Percentiles rank a stretch among this genome's conserved stretches.
Evolutionary conservation across 495 filamentous ascomycete species (phyloP).

Genomic region (Penicillium canescens): DNA sequence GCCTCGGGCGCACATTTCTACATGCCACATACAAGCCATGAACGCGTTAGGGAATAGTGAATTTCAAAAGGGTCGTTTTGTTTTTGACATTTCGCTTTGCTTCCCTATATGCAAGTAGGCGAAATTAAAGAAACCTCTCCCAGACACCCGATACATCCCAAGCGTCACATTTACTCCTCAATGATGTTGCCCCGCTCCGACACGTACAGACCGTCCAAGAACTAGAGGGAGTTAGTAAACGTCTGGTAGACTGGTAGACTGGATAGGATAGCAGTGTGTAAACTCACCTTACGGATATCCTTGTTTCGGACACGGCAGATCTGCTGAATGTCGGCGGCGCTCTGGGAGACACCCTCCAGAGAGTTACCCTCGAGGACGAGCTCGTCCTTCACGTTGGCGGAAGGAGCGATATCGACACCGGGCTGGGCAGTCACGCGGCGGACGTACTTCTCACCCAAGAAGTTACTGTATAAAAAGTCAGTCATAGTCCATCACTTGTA

Average conservation of each 20-base stretch:
- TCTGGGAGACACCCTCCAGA: slow-evolving; percentile 94
- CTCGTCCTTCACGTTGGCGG: slow-evolving; percentile 95
- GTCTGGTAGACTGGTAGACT: slow-evolving; percentile 19
- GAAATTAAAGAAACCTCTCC: slow-evolving; percentile 46
- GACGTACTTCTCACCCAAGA: slow-evolving; percentile 99
- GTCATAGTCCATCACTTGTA: neutral
- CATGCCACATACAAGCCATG: slow-evolving; percentile 30
- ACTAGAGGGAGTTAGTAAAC: slow-evolving; percentile 54
- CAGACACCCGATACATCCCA: slow-evolving; percentile 44
- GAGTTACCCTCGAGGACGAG: slow-evolving; percentile 90
- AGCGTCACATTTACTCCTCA: slow-evolving; percentile 58
- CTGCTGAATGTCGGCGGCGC: slow-evolving; percentile 98
- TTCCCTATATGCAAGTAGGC: slow-evolving; percentile 48
- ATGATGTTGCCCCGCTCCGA: slow-evolving; percentile 94
- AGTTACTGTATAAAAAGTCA: slow-evolving; percentile 67
- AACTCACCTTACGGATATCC: slow-evolving; percentile 97
- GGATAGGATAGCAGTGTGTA: neutral
- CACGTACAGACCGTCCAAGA: slow-evolving; percentile 99
- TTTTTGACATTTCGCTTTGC: slow-evolving; percentile 48
- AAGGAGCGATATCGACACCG: slow-evolving; percentile 87
- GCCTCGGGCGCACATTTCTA: slow-evolving; percentile 17
- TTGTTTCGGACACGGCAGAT: slow-evolving; percentile 99
- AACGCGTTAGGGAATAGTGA: slow-evolving; percentile 23
- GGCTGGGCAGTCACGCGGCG: slow-evolving; percentile 83
- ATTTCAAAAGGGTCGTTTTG: slow-evolving; percentile 42